A percentile compares a stretch with the other conserved stretches of the same genome.
These are phyloP conservation scores for Calamus simplicifolius DNA, from an alignment of 176 grass and related monocot genomes.

Conservation along the genomic window DNA sequence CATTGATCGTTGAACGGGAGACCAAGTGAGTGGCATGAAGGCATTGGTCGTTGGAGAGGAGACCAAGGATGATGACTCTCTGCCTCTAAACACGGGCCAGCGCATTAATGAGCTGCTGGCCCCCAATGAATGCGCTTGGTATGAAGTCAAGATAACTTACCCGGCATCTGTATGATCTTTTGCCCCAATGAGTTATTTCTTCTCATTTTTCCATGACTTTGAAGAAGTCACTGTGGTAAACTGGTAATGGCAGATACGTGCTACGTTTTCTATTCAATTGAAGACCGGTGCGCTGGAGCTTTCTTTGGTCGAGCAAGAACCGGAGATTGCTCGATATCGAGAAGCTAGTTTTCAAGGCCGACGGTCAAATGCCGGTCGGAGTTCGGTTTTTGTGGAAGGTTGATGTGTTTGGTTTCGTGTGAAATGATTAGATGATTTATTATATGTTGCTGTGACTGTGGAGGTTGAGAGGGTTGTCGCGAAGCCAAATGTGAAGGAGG, in stretches of 20 bases:
- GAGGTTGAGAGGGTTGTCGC: constrained; percentile 67
- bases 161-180: constrained; percentile 66
- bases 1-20: too few species aligned
- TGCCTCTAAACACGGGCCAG: constrained; percentile 38
- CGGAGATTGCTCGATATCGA: constrained; percentile 88
- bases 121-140: constrained; percentile 42
- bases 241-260: constrained; percentile 50
- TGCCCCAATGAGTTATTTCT: constrained; percentile 7
- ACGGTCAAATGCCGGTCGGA: constrained; percentile 30
- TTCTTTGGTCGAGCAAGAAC: constrained; percentile 41
- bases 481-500: constrained; percentile 33
- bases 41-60: constrained; percentile 49
- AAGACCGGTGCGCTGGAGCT: constrained; percentile 17
- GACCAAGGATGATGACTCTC: constrained; percentile 39
- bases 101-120: constrained; percentile 50
- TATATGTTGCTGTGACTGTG: constrained; percentile 55
- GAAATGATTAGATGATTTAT: background rate
- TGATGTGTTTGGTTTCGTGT: too few species aligned
- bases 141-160: constrained; percentile 98
- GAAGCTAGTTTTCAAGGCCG: constrained; percentile 80
- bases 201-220: too few species aligned
- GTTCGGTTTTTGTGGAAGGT: background rate
- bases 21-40: constrained; percentile 6
- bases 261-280: constrained; percentile 56
- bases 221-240: background rate